Evolutionary conservation across 371 early-diverging fungal genomes (phyloP).

Genomic region (Mortierella sp.): DNA sequence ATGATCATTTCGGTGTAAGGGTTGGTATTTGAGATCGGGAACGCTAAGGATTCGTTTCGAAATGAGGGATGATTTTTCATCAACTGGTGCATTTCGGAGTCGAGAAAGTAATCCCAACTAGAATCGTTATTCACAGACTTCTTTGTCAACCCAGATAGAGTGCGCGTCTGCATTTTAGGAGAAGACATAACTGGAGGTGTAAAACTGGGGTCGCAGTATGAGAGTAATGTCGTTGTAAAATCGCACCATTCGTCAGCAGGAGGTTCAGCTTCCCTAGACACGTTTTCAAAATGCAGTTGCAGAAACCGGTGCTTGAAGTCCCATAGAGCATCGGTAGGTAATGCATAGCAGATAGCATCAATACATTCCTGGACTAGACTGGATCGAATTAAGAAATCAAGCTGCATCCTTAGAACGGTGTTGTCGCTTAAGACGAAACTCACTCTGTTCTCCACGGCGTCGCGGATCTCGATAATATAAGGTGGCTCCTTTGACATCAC

Average conservation of each 20-base stretch:
- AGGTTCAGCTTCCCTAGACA: neutral
- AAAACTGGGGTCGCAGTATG: constrained; percentile 36
- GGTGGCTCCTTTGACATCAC: neutral
- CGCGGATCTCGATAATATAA: constrained; percentile 47
- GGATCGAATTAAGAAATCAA: constrained; percentile 58
- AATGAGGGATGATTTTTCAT: constrained; percentile 26
- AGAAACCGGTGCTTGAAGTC: constrained; percentile 56
- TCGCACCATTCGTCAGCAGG: constrained; percentile 65
- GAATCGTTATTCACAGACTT: constrained; percentile 10
- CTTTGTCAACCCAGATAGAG: constrained; percentile 9
- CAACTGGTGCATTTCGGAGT: constrained; percentile 23
- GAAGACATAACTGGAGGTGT: constrained; percentile 9
- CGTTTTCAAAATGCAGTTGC: constrained; percentile 30
- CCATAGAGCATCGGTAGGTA: constrained; percentile 55
- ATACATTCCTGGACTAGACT: constrained; percentile 62
- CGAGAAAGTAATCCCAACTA: constrained; percentile 37
- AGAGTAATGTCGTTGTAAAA: constrained; percentile 66
- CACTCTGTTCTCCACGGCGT: constrained; percentile 63
- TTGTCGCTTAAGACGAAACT: constrained; percentile 53
- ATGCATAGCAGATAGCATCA: constrained; percentile 62
- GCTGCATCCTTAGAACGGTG: constrained; percentile 49
- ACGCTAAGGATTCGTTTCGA: constrained; percentile 8
- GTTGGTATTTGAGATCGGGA: constrained; percentile 13
- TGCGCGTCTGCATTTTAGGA: constrained; percentile 11
- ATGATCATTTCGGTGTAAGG: constrained; percentile 28